These are phyloP conservation scores for Trichomonascus vanleenenianus DNA, from an alignment of 805 yeast genomes.

Conservation along the genomic window DNA sequence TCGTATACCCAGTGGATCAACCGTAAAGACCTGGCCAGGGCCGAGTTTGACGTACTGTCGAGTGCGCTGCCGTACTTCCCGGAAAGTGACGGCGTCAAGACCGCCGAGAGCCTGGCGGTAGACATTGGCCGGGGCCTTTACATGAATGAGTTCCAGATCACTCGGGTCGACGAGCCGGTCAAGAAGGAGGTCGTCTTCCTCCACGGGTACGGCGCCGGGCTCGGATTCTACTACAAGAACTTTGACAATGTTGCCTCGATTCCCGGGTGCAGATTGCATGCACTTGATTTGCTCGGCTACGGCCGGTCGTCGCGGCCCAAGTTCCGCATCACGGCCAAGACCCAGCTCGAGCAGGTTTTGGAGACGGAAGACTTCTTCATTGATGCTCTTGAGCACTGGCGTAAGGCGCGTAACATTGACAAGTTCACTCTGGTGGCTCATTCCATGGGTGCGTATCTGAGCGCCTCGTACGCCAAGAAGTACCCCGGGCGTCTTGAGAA, in stretches of 20 bases:
- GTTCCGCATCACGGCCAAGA: conserved; percentile 33
- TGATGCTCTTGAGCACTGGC: conserved; percentile 60
- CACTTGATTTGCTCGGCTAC: conserved; percentile 83
- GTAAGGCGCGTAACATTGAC: conserved; percentile 39
- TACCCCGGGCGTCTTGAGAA: conserved; percentile 56
- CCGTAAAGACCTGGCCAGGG: conserved; percentile 27
- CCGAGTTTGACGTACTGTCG: conserved; percentile 42
- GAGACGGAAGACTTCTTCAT: conserved; percentile 57
- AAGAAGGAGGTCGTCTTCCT: conserved; percentile 59
- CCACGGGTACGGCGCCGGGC: conserved; percentile 92
- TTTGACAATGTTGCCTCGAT: conserved; percentile 39
- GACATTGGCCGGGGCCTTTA: conserved; percentile 41
- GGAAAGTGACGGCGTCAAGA: conserved; percentile 22
- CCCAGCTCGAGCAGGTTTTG: conserved; percentile 28
- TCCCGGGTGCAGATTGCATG: conserved; percentile 63
- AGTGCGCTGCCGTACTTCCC: conserved; percentile 47
- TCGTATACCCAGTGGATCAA: conserved; percentile 39
- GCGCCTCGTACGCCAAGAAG: conserved; percentile 56
- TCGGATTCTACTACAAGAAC: conserved; percentile 73
- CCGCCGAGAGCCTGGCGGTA: conserved; percentile 36
- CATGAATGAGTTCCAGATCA: conserved; percentile 70
- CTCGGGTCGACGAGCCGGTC: conserved; percentile 14
- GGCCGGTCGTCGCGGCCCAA: conserved; percentile 75
- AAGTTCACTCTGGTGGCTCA: conserved; percentile 67
- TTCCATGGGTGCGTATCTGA: conserved; percentile 86